Evolutionary conservation across 225 moss, liverwort and hornwort genomes (phyloP), one percentile per base, ranked within the genome.

Genomic region (Straminergon stramineum): DNA sequence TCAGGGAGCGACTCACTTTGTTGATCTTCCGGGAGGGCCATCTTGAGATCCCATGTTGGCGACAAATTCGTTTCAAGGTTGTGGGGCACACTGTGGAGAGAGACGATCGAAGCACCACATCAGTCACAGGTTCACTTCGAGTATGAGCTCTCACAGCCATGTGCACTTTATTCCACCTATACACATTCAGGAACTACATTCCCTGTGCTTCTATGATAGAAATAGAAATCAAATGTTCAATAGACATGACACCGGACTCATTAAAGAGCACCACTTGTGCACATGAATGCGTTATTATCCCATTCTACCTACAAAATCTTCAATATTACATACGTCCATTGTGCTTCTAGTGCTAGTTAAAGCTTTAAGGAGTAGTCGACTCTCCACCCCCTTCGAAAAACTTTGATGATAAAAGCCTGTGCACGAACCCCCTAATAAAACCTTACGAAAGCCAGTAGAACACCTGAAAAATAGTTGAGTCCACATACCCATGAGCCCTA

Each of bases 11-110:
- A 89, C 99, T 99, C 86, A 99, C 99, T 93, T 99, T 99, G 93
- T 99, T 99, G 73, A 99, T 99, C 94, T 99, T 99, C 41, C 99
- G 97, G 12, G 97, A 99, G 17, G 99, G 99, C 99, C 99, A 99
- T 92, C 99, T 94, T 71, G 97, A 97, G 83, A 99, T 99, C 56
- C 99, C 99, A 92, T 99, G 99, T 90, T 99, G 99, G 31, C 99
- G 96, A 89, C 99, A 99, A 57, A 99, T 99, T 90, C 99, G 90
- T 87, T 99, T 99, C 90, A 99, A 83, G 66, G 99, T 99, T 73
- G 99, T 99, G 74, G 99, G 99, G 60, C 99, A 99, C 88, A 99
- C 99, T 99, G 96, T 90, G 89, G 13, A 57, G 30, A 14, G 14
- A 57, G 19, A 64, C 56, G 84, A 84, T 88, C 90, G 89, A 80